phyloP scores from a whole-genome alignment of 192 early-diverging fungal species.

The Neocallimastix lanati region DNA sequence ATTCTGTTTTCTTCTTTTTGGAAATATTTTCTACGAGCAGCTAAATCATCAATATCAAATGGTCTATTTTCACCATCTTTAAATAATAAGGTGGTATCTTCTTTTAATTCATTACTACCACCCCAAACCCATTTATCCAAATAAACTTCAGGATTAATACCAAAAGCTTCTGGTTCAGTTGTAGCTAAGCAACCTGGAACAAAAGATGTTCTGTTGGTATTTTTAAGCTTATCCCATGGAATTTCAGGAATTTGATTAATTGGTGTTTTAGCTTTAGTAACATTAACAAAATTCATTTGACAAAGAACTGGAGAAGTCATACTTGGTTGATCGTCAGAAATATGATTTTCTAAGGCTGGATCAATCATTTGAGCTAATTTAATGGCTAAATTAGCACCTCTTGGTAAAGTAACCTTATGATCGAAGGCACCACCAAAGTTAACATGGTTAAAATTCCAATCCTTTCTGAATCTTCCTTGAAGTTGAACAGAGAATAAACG shows the following conservation, averaged over 20 bases:
- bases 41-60: constrained; percentile 7
- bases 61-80: background rate
- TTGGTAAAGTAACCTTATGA: constrained; percentile 41
- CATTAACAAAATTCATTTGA: constrained; percentile 53
- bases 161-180: constrained; percentile 1
- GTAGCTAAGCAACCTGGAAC: constrained; percentile 6
- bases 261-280: constrained; percentile 13
- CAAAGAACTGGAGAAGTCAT: constrained; percentile 48
- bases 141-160: constrained; percentile 6
- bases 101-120: constrained; percentile 10
- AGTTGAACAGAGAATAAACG: constrained; percentile 55
- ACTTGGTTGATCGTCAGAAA: constrained; percentile 53
- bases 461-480: constrained; percentile 46
- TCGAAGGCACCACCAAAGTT: constrained; percentile 64
- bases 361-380: constrained; percentile 60
- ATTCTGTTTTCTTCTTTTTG: constrained; percentile 19
- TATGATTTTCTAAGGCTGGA: constrained; percentile 48
- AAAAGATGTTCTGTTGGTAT: constrained; percentile 15
- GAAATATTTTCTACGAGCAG: constrained; percentile 33
- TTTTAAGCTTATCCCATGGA: constrained; percentile 16
- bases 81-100: constrained; percentile 14
- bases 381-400: constrained; percentile 45
- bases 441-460: constrained; percentile 8
- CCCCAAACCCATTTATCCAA: constrained; percentile 22
- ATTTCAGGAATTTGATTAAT: constrained; percentile 9